Evolutionary conservation across 257 asterid genomes (phyloP).

Genomic region (Datura wrightii): DNA sequence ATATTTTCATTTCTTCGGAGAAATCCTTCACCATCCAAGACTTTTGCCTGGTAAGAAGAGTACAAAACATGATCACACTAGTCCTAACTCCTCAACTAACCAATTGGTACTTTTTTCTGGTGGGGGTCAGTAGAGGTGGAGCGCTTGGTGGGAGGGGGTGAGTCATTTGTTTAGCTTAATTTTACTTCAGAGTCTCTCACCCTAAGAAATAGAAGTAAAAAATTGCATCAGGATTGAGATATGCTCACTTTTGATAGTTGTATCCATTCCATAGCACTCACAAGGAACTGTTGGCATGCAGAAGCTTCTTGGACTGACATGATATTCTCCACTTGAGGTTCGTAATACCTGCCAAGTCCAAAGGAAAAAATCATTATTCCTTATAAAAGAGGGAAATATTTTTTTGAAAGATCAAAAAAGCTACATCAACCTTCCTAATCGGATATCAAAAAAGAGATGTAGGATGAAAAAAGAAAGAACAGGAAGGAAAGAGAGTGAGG

Average conservation of each 20-base stretch:
- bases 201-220: not conserved
- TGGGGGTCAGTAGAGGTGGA: not conserved
- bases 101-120: not conserved
- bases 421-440: not conserved
- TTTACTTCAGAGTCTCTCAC: no score
- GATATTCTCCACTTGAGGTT: slow-evolving; percentile 54
- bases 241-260: slow-evolving; percentile 49
- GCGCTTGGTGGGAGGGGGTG: not conserved
- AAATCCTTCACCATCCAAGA: slow-evolving; percentile 44
- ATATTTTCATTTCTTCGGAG: slow-evolving; percentile 34
- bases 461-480: not conserved
- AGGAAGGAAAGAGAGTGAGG: not conserved
- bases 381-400: not conserved
- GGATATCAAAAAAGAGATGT: not conserved
- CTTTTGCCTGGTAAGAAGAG: slow-evolving; percentile 46
- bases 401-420: not conserved
- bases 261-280: slow-evolving; percentile 52
- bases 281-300: slow-evolving; percentile 58
- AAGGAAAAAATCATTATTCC: not conserved
- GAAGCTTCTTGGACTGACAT: slow-evolving; percentile 60
- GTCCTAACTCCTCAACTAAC: not conserved
- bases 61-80: not conserved
- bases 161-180: not conserved
- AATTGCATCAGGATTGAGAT: not conserved
- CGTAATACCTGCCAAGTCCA: slow-evolving; percentile 43